Evolutionary conservation across 306 rosid species (phyloP), one percentile per base, ranked within the genome.

Genomic region (Mucuna pruriens): DNA sequence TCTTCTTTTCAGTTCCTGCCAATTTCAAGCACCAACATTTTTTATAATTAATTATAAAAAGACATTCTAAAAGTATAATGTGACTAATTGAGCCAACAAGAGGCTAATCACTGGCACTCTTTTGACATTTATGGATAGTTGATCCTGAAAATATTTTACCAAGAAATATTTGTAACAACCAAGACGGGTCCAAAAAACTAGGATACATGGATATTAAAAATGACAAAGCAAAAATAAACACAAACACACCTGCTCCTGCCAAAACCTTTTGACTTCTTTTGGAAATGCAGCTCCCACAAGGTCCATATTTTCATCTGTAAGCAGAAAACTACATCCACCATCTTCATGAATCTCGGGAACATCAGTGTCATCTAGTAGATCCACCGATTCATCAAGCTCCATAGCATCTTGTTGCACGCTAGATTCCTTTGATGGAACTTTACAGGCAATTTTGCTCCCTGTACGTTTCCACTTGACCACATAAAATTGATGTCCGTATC

Each of bases 291-390:
- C 89, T 2, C 42, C 87, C 65, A 95, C 91, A 44, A 95, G 96
- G 33, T 91, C 93, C 88, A 80, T 84, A 77, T 91, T 93, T 86
- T 95, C 99, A 76, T 95, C 98, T 1, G 98, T 95, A 86, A 93
- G 73, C 79, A 95, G 74, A 82, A 93, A 87, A 83, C 60, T 81
- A 83, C 86, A 80, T 11, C 93, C 97, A 9, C 84, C 88, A 22
- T 84, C 87, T 76, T 70, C 79, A 20, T 38, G 78, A 86, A 83
- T 80, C 81, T 54, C 80, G 0, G 96, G 91, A 15, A 31, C 84
- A 84, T 92, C 90, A 29, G 84, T 49, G 52, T 90, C 96, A 9
- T 95, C 91, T 31, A 86, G 62, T 48, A 68, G 16, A 91, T 85
- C 80, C 54, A 81, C 52, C 13, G 82, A 64, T 79, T 89, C 92